These are phyloP conservation scores for Epichloe coenophiala DNA, from an alignment of 2,329 filamentous ascomycete species.

Conservation along the genomic window DNA sequence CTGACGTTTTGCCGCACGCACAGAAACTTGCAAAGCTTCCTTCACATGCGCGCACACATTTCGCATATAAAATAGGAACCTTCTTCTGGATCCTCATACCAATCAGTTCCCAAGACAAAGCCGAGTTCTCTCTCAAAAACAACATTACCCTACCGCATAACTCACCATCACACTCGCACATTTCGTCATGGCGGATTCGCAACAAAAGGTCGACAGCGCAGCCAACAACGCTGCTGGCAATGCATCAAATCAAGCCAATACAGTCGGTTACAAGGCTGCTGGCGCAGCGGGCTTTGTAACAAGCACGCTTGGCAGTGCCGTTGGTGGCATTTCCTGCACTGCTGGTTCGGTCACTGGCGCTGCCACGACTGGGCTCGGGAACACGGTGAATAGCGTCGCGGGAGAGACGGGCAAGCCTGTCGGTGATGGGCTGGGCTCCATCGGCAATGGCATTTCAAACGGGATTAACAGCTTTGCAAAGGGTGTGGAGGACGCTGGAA, in stretches of 20 bases:
- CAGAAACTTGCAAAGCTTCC: background rate
- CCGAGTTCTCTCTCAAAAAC: background rate
- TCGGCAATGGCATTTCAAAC: conserved; percentile 39
- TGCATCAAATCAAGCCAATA: conserved; percentile 11
- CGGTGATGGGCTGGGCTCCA: conserved; percentile 39
- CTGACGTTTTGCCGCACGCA: background rate
- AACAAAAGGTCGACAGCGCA: conserved; percentile 2
- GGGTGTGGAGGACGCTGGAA: conserved; percentile 43
- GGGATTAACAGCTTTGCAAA: conserved; percentile 35
- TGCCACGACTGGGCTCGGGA: conserved; percentile 40
- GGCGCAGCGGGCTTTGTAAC: conserved; percentile 26
- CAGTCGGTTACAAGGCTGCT: conserved; percentile 16
- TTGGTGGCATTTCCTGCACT: conserved; percentile 26
- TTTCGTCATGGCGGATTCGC: conserved; percentile 4
- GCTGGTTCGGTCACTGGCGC: conserved; percentile 32
- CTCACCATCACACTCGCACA: conserved; percentile 4
- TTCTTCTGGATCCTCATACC: no score
- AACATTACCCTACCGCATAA: no score
- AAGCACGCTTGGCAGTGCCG: conserved; percentile 25
- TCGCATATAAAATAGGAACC: background rate
- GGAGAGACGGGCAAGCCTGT: conserved; percentile 40
- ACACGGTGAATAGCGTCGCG: conserved; percentile 39
- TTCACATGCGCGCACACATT: background rate
- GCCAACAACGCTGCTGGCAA: conserved; percentile 2
- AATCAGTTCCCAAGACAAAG: background rate